These are phyloP conservation scores for Coemansia sp. DNA, from an alignment of 192 early-diverging fungal genomes.

Conservation along the genomic window DNA sequence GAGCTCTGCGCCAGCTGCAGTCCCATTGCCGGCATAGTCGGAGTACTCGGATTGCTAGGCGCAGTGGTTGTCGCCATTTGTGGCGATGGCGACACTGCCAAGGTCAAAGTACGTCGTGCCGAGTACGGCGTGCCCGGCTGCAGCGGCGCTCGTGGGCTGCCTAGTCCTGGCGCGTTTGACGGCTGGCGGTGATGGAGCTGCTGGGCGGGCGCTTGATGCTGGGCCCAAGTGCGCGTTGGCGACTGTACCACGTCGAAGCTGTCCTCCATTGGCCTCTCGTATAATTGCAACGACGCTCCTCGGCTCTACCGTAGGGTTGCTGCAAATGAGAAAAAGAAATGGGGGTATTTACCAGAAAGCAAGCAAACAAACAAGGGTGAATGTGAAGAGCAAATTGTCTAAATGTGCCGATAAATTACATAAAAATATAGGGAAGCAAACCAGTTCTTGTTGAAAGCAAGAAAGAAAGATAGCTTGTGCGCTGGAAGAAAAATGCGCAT, in stretches of 20 bases:
- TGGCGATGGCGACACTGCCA: background rate
- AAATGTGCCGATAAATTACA: too few relatives aligned
- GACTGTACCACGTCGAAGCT: slow-evolving; percentile 8
- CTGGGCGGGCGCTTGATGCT: slow-evolving; percentile 9
- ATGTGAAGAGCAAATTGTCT: too few relatives aligned
- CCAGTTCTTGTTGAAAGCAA: too few relatives aligned
- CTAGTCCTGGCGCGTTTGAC: background rate
- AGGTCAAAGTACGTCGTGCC: slow-evolving; percentile 5
- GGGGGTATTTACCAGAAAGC: too few relatives aligned
- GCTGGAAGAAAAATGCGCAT: too few relatives aligned
- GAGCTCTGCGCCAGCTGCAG: slow-evolving; percentile 33
- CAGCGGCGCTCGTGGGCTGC: background rate
- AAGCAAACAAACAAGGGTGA: too few relatives aligned
- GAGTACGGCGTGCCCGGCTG: background rate
- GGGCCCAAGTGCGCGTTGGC: slow-evolving; percentile 8
- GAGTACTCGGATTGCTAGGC: slow-evolving; percentile 6
- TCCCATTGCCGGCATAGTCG: background rate
- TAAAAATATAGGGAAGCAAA: too few relatives aligned
- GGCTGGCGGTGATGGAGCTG: slow-evolving; percentile 9
- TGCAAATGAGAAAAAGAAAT: too few relatives aligned
- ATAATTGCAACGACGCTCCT: background rate
- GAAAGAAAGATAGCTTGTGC: too few relatives aligned
- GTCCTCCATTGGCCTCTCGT: background rate
- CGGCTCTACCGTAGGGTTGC: too few relatives aligned
- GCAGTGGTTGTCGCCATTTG: background rate